phyloP scores from a whole-genome alignment of 1,284 basidiomycete genomes.

The Ustilago nuda region DNA sequence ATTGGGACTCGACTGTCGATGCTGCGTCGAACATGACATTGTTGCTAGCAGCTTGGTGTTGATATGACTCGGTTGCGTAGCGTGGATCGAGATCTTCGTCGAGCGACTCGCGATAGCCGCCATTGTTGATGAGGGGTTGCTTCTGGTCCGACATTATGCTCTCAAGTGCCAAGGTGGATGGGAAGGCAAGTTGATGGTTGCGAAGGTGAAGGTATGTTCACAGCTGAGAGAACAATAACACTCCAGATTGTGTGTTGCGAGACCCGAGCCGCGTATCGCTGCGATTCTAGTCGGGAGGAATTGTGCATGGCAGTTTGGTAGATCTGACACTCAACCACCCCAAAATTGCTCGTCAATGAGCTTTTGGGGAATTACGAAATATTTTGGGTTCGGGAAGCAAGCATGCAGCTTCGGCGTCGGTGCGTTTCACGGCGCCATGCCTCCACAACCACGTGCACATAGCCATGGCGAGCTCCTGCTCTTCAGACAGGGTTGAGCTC shows the following conservation, averaged over 20 bases:
- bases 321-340: constrained; percentile 9
- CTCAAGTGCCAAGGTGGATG: background rate
- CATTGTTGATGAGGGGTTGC: constrained; percentile 36
- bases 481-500: background rate
- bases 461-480: background rate
- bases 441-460: background rate
- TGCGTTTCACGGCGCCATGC: background rate
- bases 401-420: background rate
- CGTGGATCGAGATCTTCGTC: constrained; percentile 56
- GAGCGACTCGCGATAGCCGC: constrained; percentile 40
- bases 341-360: background rate
- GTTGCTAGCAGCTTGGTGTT: constrained; percentile 38
- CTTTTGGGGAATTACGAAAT: no score
- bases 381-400: background rate
- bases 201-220: background rate
- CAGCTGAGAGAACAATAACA: constrained; percentile 8
- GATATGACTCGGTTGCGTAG: constrained; percentile 60
- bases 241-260: constrained; percentile 1
- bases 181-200: background rate
- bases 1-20: constrained; percentile 39
- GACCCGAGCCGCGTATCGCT: constrained; percentile 7
- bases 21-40: constrained; percentile 49
- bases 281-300: background rate
- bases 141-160: constrained; percentile 40
- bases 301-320: background rate